Conservation (phyloP, 140 eudicot genomes). For the Stevia rebaudiana region DNA sequence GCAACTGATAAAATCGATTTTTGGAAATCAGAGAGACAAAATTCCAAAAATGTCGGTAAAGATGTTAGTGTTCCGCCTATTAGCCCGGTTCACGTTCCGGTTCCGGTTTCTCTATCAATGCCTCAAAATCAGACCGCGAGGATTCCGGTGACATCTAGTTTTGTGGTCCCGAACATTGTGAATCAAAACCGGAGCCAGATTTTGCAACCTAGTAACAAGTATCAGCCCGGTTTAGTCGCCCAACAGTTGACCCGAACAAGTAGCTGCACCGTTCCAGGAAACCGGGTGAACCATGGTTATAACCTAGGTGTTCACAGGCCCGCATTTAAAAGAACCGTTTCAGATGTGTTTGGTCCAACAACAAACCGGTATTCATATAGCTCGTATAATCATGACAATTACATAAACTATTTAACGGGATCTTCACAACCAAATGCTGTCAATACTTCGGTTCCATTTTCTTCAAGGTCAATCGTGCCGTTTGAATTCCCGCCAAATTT, state of each 20-base stretch:
- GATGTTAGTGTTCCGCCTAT: slow-evolving; percentile 14
- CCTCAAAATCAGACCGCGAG: slow-evolving; percentile 20
- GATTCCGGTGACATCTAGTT: slow-evolving; percentile 29
- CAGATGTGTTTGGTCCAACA: slow-evolving; percentile 13
- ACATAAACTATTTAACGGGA: slow-evolving; percentile 19
- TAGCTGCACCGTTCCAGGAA: slow-evolving; percentile 28
- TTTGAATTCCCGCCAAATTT: slow-evolving; percentile 21
- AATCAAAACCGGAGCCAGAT: slow-evolving; percentile 27
- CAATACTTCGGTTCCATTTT: slow-evolving; percentile 19
- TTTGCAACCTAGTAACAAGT: slow-evolving; percentile 31
- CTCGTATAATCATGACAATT: slow-evolving; percentile 13
- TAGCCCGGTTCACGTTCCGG: background rate
- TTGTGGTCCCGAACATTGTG: slow-evolving; percentile 20
- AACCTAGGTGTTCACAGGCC: slow-evolving; percentile 24
- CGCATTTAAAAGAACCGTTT: slow-evolving; percentile 38
- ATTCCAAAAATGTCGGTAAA: slow-evolving; percentile 27
- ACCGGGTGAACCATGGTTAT: slow-evolving; percentile 25
- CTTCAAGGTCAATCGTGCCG: slow-evolving; percentile 14
- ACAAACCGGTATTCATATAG: slow-evolving; percentile 15
- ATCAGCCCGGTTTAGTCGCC: slow-evolving; percentile 33
- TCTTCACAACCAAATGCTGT: slow-evolving; percentile 18
- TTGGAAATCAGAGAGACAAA: slow-evolving; percentile 56
- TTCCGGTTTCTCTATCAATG: background rate
- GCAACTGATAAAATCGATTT: slow-evolving; percentile 63
- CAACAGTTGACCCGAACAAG: slow-evolving; percentile 35